Evolutionary conservation across 805 yeast species (phyloP).

Genomic region (Kuraishia floccosa): DNA sequence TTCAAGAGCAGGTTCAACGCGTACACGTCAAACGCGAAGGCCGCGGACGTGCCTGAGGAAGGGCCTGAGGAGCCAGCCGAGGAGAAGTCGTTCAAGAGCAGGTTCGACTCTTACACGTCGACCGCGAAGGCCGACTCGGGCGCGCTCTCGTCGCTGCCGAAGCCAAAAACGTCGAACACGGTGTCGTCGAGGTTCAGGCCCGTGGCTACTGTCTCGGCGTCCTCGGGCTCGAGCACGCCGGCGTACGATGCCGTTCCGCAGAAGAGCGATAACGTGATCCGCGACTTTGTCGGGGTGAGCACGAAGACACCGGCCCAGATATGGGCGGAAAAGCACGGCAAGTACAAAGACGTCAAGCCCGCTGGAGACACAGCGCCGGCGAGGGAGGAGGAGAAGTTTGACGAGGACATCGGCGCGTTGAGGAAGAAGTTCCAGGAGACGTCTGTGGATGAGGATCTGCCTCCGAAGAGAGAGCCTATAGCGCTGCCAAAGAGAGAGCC

Average conservation of each 20-base stretch:
- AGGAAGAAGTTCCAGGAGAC: neutral
- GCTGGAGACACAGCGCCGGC: slow-evolving; percentile 7
- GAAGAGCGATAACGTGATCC: slow-evolving; percentile 38
- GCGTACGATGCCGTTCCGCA: slow-evolving; percentile 15
- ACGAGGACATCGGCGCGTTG: neutral
- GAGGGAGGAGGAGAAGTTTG: slow-evolving; percentile 3
- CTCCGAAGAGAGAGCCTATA: neutral
- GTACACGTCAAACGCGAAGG: too few relatives aligned
- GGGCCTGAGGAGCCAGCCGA: slow-evolving; percentile 27
- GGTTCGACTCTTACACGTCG: slow-evolving; percentile 17
- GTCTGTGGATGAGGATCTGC: neutral
- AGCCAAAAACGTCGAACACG: slow-evolving; percentile 40
- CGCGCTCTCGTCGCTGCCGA: slow-evolving; percentile 50
- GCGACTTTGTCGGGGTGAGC: slow-evolving; percentile 50
- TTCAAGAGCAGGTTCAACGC: neutral
- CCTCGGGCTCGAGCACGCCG: slow-evolving; percentile 23
- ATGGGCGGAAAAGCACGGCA: slow-evolving; percentile 89
- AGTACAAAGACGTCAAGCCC: slow-evolving; percentile 32
- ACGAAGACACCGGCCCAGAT: slow-evolving; percentile 92
- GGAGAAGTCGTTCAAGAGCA: slow-evolving; percentile 37
- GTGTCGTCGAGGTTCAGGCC: slow-evolving; percentile 35
- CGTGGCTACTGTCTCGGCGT: slow-evolving; percentile 19
- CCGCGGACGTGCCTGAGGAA: slow-evolving; percentile 37
- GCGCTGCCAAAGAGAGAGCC: neutral
- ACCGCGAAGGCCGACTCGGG: slow-evolving; percentile 22